phyloP scores from a whole-genome alignment of 1,284 basidiomycete species.

The Tylopilus sp. region DNA sequence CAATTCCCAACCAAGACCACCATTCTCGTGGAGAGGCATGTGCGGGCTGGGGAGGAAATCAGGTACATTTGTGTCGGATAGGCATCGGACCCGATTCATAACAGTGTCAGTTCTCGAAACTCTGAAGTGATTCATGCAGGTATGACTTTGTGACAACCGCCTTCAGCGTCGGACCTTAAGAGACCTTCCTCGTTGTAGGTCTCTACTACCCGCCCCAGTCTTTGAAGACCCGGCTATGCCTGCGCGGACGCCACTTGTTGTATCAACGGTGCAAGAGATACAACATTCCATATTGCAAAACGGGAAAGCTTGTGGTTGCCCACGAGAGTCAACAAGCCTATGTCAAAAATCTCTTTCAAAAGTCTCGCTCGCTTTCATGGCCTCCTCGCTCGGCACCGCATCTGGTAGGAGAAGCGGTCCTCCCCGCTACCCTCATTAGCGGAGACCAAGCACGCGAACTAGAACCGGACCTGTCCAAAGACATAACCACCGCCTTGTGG shows the following conservation, averaged over 20 bases:
- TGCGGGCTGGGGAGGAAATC: conserved; percentile 73
- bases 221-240: conserved; percentile 84
- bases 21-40: conserved; percentile 82
- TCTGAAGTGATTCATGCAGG: conserved; percentile 96
- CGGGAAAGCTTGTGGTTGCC: conserved; percentile 89
- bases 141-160: conserved; percentile 26
- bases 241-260: conserved; percentile 83
- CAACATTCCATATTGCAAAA: conserved; percentile 69
- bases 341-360: conserved; percentile 66
- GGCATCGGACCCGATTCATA: not conserved
- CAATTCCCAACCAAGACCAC: conserved; percentile 74
- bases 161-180: not conserved
- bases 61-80: conserved; percentile 51
- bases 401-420: conserved; percentile 35
- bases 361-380: conserved; percentile 56
- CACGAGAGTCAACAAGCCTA: conserved; percentile 64
- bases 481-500: conserved; percentile 75
- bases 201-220: conserved; percentile 84
- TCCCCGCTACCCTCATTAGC: conserved; percentile 70
- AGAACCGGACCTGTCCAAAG: conserved; percentile 78
- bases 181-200: conserved; percentile 42
- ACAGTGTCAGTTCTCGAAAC: conserved; percentile 73
- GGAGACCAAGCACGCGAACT: conserved; percentile 72
- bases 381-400: conserved; percentile 41
- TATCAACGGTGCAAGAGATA: conserved; percentile 75